Base-by-base conservation (phyloP, 2,329 filamentous ascomycete genomes). In the Plenodomus biglobosus region DNA sequence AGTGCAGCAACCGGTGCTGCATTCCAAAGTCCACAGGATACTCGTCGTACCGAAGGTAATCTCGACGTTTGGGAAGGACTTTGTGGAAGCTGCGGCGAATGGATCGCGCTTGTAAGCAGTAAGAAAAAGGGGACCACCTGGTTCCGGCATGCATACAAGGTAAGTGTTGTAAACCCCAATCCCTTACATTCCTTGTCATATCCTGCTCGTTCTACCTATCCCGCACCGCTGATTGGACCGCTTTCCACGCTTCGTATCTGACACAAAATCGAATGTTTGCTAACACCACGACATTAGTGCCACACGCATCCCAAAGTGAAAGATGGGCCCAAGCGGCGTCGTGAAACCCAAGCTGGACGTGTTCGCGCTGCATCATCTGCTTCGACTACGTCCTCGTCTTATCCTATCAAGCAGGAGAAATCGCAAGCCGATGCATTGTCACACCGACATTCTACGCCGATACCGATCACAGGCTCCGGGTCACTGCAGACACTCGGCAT, bases 51-150 rank as follows among this genome's bases (percentile, higher is more conserved):
- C 76, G 87, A 91, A 66, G 86, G 87, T 34, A 92, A 90, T 63
- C 84, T 88, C 3, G 88, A 90, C 65, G 86, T 90, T 3, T 90
- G 86, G 86, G 88, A 92, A 66, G 88, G 86, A 2, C 77, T 90
- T 5, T 92, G 88, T 64, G 84, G 86, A 41, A 86, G 84, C 65
- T 92, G 88, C 73, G 86, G 85, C 57, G 86, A 90, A 52, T 92
- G 88, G 88, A 86, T 92, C 58, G 85, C 86, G 11, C 76, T 92
- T 30, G 87, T 91, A 36, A 92, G 87, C 74, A 90, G 85, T 69
- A 92, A 92, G 76, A 92, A 92, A 78, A 92, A 92, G 75, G 88
- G 88, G n/a, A 95, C 89, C 1, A 92, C 89, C 3, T 95, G 89
- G 88, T 95, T 92, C 72, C 80, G 90, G 57, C 90, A 95, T 72